Conservation (phyloP, 306 rosid genomes). For the Vigna radiata region DNA sequence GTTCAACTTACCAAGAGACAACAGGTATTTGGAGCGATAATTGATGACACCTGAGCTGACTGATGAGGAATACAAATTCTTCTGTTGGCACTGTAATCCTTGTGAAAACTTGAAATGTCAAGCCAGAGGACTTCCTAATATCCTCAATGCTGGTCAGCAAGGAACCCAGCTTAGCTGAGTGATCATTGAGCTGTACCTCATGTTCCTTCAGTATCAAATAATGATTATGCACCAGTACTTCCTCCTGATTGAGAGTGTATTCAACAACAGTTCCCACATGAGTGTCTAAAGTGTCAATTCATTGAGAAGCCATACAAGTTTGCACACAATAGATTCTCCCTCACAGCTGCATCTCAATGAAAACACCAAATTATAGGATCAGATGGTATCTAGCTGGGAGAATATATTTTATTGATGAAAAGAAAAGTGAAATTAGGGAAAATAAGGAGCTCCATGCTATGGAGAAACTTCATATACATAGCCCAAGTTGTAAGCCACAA, state of each 20-base stretch:
- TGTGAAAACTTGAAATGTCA: neutral
- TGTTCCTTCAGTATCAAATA: neutral
- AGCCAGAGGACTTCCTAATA: neutral
- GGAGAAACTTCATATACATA: neutral
- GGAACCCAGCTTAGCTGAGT: neutral
- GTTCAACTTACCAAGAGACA: neutral
- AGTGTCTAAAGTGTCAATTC: neutral
- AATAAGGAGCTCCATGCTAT: neutral
- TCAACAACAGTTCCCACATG: neutral
- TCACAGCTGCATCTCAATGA: too few relatives aligned
- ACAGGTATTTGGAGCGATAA: neutral
- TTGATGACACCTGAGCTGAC: neutral
- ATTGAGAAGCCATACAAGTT: neutral
- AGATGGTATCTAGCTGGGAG: neutral
- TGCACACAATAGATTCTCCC: too few relatives aligned
- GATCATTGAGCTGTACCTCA: neutral
- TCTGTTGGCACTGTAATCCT: neutral
- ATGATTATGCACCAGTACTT: neutral
- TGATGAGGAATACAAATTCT: neutral
- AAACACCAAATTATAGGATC: neutral
- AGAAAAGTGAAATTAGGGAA: neutral
- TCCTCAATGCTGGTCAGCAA: too few relatives aligned
- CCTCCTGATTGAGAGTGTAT: neutral
- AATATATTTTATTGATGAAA: neutral
- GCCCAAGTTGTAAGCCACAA: neutral